phyloP scores from a whole-genome alignment of 805 yeast genomes.

The Spathaspora passalidarum region DNA sequence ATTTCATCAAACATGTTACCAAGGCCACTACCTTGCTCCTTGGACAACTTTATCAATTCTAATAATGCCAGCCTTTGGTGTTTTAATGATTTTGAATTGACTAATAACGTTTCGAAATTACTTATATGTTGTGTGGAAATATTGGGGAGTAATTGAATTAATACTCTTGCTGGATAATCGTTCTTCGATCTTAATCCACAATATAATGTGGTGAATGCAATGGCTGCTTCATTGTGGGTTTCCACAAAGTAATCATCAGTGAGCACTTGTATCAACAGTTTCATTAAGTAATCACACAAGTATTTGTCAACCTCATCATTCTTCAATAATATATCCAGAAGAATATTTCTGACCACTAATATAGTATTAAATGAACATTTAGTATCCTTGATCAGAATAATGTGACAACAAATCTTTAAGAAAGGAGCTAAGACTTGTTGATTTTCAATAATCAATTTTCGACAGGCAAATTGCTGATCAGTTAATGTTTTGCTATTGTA shows the following conservation, averaged over 20 bases:
- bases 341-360: slow-evolving; percentile 68
- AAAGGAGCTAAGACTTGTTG: slow-evolving; percentile 74
- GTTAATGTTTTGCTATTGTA: slow-evolving; percentile 50
- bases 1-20: slow-evolving; percentile 39
- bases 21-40: slow-evolving; percentile 26
- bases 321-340: slow-evolving; percentile 64
- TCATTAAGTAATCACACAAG: slow-evolving; percentile 62
- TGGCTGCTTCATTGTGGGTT: slow-evolving; percentile 89
- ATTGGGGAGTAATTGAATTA: slow-evolving; percentile 53
- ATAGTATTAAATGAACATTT: slow-evolving; percentile 92
- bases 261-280: slow-evolving; percentile 64
- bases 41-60: slow-evolving; percentile 68
- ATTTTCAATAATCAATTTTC: slow-evolving; percentile 63
- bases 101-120: slow-evolving; percentile 61
- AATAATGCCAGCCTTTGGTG: slow-evolving; percentile 79
- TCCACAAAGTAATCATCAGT: slow-evolving; percentile 77
- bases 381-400: slow-evolving; percentile 81
- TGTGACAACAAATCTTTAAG: slow-evolving; percentile 67
- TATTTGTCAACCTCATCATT: slow-evolving; percentile 75
- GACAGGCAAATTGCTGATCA: slow-evolving; percentile 62
- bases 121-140: slow-evolving; percentile 55
- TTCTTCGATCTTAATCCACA: slow-evolving; percentile 68
- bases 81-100: slow-evolving; percentile 63
- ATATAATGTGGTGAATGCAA: slow-evolving; percentile 77
- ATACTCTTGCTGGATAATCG: slow-evolving; percentile 61